A percentile compares a stretch with the other conserved stretches of the same genome.
These are phyloP conservation scores for Serendipita sp. DNA, from an alignment of 768 basidiomycete species.

Conservation along the genomic window DNA sequence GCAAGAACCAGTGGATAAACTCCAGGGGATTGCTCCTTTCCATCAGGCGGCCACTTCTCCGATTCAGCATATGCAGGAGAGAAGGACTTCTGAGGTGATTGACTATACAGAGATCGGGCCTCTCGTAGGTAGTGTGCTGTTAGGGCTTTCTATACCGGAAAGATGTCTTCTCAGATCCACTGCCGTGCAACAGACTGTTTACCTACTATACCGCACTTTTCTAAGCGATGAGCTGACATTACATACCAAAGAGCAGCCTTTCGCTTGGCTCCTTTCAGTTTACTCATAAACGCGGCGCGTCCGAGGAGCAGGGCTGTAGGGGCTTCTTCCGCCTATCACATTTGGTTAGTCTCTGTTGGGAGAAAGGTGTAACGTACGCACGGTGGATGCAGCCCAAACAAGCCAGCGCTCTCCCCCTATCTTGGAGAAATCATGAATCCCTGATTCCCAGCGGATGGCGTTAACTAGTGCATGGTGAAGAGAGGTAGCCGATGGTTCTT, in stretches of 20 bases:
- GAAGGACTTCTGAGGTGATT: slow-evolving; percentile 34
- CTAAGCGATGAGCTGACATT: slow-evolving; percentile 54
- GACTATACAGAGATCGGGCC: slow-evolving; percentile 46
- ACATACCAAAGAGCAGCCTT: slow-evolving; percentile 68
- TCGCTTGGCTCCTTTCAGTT: slow-evolving; percentile 31
- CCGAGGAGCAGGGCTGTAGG: slow-evolving; percentile 64
- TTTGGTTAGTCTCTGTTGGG: neutral
- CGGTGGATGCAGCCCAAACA: slow-evolving; percentile 69
- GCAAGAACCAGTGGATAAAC: slow-evolving; percentile 50
- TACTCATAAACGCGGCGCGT: slow-evolving; percentile 59
- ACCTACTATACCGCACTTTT: slow-evolving; percentile 73
- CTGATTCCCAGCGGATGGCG: slow-evolving; percentile 64
- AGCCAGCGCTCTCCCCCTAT: slow-evolving; percentile 75
- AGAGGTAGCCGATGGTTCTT: slow-evolving; percentile 40
- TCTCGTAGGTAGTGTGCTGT: slow-evolving; percentile 66
- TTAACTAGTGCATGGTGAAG: slow-evolving; percentile 52
- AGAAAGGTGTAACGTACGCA: slow-evolving; percentile 25
- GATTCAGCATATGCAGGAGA: slow-evolving; percentile 74
- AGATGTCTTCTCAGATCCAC: neutral
- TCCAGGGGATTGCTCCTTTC: slow-evolving; percentile 21
- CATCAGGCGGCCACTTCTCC: slow-evolving; percentile 22
- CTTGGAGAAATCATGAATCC: slow-evolving; percentile 46
- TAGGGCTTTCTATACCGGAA: slow-evolving; percentile 50
- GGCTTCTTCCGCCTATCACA: slow-evolving; percentile 58
- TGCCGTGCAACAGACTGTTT: slow-evolving; percentile 2